A percentile compares a stretch with the other conserved stretches of the same genome.
Conservation (phyloP, 2,329 filamentous ascomycete species). For the Gremmenia infestans region DNA sequence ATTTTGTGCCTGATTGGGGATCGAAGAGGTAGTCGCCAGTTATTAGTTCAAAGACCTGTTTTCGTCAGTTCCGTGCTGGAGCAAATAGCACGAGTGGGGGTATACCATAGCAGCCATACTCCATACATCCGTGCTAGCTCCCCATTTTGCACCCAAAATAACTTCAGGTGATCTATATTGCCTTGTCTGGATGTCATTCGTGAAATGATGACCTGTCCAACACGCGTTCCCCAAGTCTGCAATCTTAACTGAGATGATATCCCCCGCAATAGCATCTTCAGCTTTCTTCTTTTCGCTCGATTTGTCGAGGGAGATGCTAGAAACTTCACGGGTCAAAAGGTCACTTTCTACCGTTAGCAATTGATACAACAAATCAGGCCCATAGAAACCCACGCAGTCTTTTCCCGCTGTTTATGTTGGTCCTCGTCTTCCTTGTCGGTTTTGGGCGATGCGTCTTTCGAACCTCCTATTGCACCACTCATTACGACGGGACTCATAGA, state of each 20-base stretch:
- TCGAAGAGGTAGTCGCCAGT: constrained; percentile 98
- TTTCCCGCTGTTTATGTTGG: constrained; percentile 79
- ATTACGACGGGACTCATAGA: constrained; percentile 44
- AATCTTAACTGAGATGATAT: constrained; percentile 91
- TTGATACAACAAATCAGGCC: background rate
- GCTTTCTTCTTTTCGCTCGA: constrained; percentile 57
- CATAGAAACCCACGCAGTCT: constrained; percentile 73
- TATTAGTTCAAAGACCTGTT: constrained; percentile 90
- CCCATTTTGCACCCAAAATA: constrained; percentile 95
- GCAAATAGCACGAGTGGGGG: constrained; percentile 1
- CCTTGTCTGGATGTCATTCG: constrained; percentile 96
- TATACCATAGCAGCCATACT: constrained; percentile 98
- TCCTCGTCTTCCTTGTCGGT: constrained; percentile 48
- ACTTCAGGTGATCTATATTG: constrained; percentile 98
- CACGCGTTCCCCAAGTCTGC: constrained; percentile 97
- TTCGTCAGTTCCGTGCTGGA: background rate
- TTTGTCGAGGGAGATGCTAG: constrained; percentile 89
- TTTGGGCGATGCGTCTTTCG: constrained; percentile 43
- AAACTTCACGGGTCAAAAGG: constrained; percentile 85
- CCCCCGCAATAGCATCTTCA: constrained; percentile 47
- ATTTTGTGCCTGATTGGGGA: constrained; percentile 96
- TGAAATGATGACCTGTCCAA: constrained; percentile 98
- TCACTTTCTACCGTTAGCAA: constrained; percentile 52
- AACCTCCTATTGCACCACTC: constrained; percentile 47
- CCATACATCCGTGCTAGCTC: constrained; percentile 98